Conservation (phyloP, 345 rosid species). For the Viola odorata region DNA sequence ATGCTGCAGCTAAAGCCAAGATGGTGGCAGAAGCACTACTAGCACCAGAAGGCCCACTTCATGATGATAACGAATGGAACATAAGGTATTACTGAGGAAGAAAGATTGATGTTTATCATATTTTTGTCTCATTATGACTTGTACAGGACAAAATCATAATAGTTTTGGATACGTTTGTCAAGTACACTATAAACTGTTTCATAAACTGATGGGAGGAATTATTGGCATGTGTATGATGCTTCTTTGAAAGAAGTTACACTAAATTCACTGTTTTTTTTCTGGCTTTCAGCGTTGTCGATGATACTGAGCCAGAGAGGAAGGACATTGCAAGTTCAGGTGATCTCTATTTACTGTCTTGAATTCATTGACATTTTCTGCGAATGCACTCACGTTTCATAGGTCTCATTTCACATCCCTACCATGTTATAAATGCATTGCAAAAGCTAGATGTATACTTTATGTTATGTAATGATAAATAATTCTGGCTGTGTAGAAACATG, state of each 20-base stretch:
- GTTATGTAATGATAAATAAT: too few relatives aligned
- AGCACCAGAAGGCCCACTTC: conserved; percentile 52
- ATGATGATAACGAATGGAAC: conserved; percentile 88
- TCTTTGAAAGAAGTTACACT: not conserved
- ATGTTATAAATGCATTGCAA: too few relatives aligned
- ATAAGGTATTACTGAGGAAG: conserved; percentile 51
- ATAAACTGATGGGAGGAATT: conserved; percentile 1
- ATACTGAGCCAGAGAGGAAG: conserved; percentile 32
- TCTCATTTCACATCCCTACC: too few relatives aligned
- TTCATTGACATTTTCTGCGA: not conserved
- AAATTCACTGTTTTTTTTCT: conserved; percentile 3
- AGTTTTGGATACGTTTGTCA: not conserved
- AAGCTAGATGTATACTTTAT: too few relatives aligned
- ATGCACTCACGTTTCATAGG: too few relatives aligned
- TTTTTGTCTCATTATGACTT: not conserved
- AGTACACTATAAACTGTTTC: not conserved
- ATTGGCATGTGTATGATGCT: not conserved
- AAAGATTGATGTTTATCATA: not conserved
- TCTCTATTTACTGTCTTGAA: conserved; percentile 4
- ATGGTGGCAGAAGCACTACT: conserved; percentile 57
- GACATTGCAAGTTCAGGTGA: conserved; percentile 60
- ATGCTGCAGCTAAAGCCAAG: conserved; percentile 87
- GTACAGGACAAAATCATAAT: not conserved
- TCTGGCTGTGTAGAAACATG: too few relatives aligned
- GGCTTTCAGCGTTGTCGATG: conserved; percentile 57